A percentile compares a stretch with the other conserved stretches of the same genome.
Conservation (phyloP, 2,329 filamentous ascomycete species). For the Amesomyces nigricolor region DNA sequence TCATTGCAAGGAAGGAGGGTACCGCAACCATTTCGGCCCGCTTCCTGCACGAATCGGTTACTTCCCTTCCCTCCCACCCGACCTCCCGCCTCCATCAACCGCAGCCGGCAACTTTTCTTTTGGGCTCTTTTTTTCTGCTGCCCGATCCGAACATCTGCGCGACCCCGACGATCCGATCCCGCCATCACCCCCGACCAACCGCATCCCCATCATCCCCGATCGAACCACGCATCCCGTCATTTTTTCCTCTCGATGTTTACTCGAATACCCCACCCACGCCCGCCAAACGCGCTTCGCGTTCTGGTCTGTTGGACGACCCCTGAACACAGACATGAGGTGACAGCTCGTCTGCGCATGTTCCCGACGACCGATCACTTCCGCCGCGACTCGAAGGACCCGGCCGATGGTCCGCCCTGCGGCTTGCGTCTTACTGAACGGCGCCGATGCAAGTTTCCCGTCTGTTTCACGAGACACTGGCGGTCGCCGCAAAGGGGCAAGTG, state of each 20-base stretch:
- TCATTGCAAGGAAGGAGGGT: too few species aligned
- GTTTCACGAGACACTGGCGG: not conserved
- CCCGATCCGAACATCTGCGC: slow-evolving; percentile 5
- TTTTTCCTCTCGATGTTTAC: not conserved
- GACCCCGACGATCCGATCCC: not conserved
- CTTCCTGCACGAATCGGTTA: not conserved
- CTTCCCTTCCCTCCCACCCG: not conserved
- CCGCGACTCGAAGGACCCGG: not conserved
- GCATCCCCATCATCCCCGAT: not conserved
- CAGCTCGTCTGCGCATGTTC: not conserved
- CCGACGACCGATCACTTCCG: not conserved
- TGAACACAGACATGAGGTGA: too few species aligned
- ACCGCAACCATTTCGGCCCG: too few species aligned
- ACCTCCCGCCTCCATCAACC: not conserved
- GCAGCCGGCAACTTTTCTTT: not conserved
- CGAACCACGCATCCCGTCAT: not conserved
- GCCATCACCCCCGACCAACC: not conserved
- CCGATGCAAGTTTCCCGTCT: not conserved
- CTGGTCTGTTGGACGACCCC: too few species aligned
- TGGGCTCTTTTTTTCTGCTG: not conserved
- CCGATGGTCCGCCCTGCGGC: not conserved
- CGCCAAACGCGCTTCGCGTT: slow-evolving; percentile 3
- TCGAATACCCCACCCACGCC: not conserved
- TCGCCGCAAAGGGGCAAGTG: slow-evolving; percentile 2
- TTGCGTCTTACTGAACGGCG: not conserved